Evolutionary conservation across 805 yeast genomes (phyloP), one percentile per base, ranked within the genome.

Genomic region (Candida tallmaniae): DNA sequence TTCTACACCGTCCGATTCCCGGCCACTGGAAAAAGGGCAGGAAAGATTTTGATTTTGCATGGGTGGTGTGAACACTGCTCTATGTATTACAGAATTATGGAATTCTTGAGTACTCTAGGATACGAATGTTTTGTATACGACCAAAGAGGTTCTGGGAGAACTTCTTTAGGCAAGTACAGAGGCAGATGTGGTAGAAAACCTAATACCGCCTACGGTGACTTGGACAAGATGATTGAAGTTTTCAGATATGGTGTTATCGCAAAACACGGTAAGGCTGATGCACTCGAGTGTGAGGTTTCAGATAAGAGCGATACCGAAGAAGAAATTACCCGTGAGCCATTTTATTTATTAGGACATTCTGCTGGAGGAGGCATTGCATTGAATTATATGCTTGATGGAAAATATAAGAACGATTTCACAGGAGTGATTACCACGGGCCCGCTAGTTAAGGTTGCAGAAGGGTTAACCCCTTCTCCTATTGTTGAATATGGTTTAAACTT

Each of bases 331-430:
- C 9, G 13, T 10, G 10, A 16, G 13, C 33, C 28, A 4, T 21
- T 81, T 20, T 70, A 63, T 47, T 47, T 84, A 30, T 60, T 72
- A 45, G 87, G 89, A 1, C 87, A 79, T 45, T 83, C 89, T 5
- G 82, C 83, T 86, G 94, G 94, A 28, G 89, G 90, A 12, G 89
- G 82, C 0, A 76, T 83, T 30, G 62, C 62, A 0, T 58, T 83
- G 38, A 80, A 78, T 52, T 83, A 83, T 52, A 76, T 73, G 7
- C 63, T 74, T 23, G 47, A 52, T 18, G 89, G 89, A 2, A 70
- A 60, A 37, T 57, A 67, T 47, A 62, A 58, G 29, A 63, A 70
- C 23, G 45, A 64, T 13, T 40, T 83, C 15, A 56, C 62, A 15
- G 76, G 75, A 0, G 65, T 74, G 27, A 57, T 70, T 23, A 69